Percentiles rank a stretch among this genome's conserved stretches.
These are phyloP conservation scores for Eutypa lata DNA, from an alignment of 2,329 filamentous ascomycete genomes.

Conservation along the genomic window DNA sequence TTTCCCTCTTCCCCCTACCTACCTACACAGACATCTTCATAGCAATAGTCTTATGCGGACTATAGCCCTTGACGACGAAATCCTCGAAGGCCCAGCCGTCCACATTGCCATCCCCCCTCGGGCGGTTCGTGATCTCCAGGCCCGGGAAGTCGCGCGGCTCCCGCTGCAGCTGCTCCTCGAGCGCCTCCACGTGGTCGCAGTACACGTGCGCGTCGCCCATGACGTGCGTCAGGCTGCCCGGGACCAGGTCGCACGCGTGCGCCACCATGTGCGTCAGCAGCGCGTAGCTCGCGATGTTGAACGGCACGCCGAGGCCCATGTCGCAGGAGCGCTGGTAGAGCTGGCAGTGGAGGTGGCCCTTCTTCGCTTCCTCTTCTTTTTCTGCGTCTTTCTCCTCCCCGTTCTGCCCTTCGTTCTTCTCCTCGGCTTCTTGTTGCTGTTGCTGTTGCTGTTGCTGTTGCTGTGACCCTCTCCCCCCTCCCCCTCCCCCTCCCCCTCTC, in stretches of 20 bases:
- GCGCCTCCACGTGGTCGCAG: conserved; percentile 83
- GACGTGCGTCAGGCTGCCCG: conserved; percentile 85
- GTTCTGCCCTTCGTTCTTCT: conserved; percentile 10
- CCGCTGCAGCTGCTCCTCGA: conserved; percentile 74
- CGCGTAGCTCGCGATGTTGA: conserved; percentile 96
- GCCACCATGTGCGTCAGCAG: conserved; percentile 94
- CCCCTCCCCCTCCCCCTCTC: too few relatives aligned
- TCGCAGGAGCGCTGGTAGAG: conserved; percentile 94
- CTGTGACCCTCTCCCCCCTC: conserved; percentile 9
- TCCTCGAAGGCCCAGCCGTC: conserved; percentile 90
- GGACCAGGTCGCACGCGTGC: conserved; percentile 77
- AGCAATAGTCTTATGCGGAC: conserved; percentile 84
- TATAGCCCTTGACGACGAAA: conserved; percentile 82
- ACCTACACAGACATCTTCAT: conserved; percentile 96
- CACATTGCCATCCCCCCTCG: conserved; percentile 68
- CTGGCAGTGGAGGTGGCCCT: conserved; percentile 78
- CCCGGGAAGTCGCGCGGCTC: conserved; percentile 80
- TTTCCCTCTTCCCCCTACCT: too few relatives aligned
- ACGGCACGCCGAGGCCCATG: conserved; percentile 95
- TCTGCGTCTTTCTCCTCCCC: not conserved
- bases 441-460: conserved; percentile 13
- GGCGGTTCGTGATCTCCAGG: conserved; percentile 58
- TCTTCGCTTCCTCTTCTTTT: conserved; percentile 29
- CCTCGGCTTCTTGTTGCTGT: conserved; percentile 1
- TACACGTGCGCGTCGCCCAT: conserved; percentile 99